Evolutionary conservation across 2,329 filamentous ascomycete species (phyloP).

Genomic region (Nannizziopsis arthrosporioides): DNA sequence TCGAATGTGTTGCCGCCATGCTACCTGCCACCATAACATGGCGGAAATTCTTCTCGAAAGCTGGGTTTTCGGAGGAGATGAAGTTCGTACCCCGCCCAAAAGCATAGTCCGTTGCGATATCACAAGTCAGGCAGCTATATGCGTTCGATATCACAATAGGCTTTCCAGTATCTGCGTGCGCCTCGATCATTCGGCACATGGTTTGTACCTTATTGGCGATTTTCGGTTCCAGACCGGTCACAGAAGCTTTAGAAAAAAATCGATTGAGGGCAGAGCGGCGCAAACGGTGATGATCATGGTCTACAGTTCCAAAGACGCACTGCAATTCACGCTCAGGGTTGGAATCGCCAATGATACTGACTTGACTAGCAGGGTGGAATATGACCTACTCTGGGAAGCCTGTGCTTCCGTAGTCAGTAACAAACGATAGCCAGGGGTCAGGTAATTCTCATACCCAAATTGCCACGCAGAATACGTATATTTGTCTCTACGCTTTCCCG

Average conservation of each 20-base stretch:
- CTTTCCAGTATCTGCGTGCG: slow-evolving; percentile 5
- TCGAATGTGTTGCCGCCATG: background rate
- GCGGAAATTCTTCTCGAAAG: slow-evolving; percentile 21
- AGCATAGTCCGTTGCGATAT: slow-evolving; percentile 37
- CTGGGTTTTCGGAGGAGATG: slow-evolving; percentile 23
- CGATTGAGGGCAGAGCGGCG: slow-evolving; percentile 20
- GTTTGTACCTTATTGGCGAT: slow-evolving; percentile 15
- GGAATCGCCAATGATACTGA: background rate
- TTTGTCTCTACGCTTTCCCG: slow-evolving; percentile 17
- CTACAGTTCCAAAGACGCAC: slow-evolving; percentile 22
- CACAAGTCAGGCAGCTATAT: slow-evolving; percentile 25
- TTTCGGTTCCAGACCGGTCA: slow-evolving; percentile 15
- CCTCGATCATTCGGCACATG: slow-evolving; percentile 12
- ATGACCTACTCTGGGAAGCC: too few species aligned
- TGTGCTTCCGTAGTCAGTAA: background rate
- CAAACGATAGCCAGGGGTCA: background rate
- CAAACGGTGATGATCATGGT: slow-evolving; percentile 20
- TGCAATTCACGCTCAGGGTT: background rate
- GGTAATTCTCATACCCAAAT: slow-evolving; percentile 15
- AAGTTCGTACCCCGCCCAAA: slow-evolving; percentile 19
- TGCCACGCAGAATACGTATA: slow-evolving; percentile 17
- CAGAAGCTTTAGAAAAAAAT: slow-evolving; percentile 20
- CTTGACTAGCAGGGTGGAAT: background rate
- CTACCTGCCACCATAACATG: background rate
- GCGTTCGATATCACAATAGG: slow-evolving; percentile 12